phyloP scores from a whole-genome alignment of 78 protist species.

The Capsaspora owczarzaki region DNA sequence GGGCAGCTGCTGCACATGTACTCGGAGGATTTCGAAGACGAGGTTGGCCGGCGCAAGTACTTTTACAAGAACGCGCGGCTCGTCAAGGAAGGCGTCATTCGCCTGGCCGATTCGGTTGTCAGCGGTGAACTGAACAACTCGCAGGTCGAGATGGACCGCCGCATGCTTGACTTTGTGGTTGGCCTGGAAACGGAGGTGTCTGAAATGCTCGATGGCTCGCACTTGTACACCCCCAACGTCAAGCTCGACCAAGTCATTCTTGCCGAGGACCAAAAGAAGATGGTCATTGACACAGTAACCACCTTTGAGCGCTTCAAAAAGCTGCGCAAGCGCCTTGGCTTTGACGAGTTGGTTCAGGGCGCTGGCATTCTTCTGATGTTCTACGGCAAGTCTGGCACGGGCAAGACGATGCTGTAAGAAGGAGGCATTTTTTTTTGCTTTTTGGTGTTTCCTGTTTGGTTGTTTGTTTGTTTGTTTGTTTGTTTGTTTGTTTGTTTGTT shows the following conservation, averaged over 20 bases:
- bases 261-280: constrained; percentile 22
- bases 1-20: not conserved
- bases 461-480: not conserved
- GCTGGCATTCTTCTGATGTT: constrained; percentile 51
- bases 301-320: constrained; percentile 14
- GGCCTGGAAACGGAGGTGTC: constrained; percentile 56
- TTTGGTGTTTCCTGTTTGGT: not conserved
- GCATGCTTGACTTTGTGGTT: constrained; percentile 56
- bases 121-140: constrained; percentile 28
- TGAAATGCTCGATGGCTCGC: constrained; percentile 60
- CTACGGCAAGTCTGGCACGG: constrained; percentile 58
- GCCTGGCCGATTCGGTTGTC: not conserved
- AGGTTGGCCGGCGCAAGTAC: constrained; percentile 5
- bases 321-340: constrained; percentile 12
- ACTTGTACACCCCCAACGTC: constrained; percentile 40
- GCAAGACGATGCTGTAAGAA: constrained; percentile 26
- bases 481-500: not conserved
- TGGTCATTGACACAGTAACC: constrained; percentile 19
- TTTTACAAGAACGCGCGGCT: constrained; percentile 42
- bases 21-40: constrained; percentile 22
- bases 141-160: constrained; percentile 34
- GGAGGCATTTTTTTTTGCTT: not conserved
- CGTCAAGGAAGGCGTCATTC: constrained; percentile 25
- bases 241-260: constrained; percentile 41
- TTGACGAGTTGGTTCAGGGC: constrained; percentile 26